These are phyloP conservation scores for Atkinsonella texensis DNA, from an alignment of 2,329 filamentous ascomycete genomes.

Conservation along the genomic window DNA sequence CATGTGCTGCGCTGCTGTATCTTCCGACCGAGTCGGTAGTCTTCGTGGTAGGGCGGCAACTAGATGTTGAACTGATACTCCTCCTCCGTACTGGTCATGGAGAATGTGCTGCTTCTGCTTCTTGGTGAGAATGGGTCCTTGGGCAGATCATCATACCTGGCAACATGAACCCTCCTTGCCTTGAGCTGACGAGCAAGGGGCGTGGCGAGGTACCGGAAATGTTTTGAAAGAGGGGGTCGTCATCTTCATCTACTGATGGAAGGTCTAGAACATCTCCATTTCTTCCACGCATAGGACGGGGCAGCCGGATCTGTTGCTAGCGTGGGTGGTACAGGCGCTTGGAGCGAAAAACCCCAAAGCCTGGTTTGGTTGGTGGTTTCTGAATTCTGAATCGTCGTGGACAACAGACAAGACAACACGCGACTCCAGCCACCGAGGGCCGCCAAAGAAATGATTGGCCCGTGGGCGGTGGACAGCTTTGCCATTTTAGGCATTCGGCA, in stretches of 20 bases:
- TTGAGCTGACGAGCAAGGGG: neutral
- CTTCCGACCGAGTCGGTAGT: too few relatives aligned
- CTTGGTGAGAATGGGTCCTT: neutral
- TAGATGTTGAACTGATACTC: too few relatives aligned
- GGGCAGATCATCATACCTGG: neutral
- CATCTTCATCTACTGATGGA: neutral
- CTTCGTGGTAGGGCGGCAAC: too few relatives aligned
- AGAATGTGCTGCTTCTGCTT: neutral
- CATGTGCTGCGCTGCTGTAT: too few relatives aligned
- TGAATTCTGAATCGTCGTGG: too few relatives aligned
- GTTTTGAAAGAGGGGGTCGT: neutral
- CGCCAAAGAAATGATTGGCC: too few relatives aligned
- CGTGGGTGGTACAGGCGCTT: neutral
- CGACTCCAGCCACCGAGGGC: too few relatives aligned
- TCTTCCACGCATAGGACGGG: neutral
- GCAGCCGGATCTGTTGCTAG: neutral
- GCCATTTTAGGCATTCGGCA: too few relatives aligned
- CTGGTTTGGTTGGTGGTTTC: too few relatives aligned
- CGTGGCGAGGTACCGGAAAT: neutral
- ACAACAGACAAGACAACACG: too few relatives aligned
- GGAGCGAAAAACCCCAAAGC: too few relatives aligned
- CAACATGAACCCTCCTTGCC: neutral
- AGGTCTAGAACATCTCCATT: neutral
- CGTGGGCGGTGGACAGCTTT: too few relatives aligned
- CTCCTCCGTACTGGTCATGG: neutral